A percentile compares a stretch with the other conserved stretches of the same genome.
Evolutionary conservation across 2,329 filamentous ascomycete genomes (phyloP).

Genomic region (Trichophyton verrucosum): DNA sequence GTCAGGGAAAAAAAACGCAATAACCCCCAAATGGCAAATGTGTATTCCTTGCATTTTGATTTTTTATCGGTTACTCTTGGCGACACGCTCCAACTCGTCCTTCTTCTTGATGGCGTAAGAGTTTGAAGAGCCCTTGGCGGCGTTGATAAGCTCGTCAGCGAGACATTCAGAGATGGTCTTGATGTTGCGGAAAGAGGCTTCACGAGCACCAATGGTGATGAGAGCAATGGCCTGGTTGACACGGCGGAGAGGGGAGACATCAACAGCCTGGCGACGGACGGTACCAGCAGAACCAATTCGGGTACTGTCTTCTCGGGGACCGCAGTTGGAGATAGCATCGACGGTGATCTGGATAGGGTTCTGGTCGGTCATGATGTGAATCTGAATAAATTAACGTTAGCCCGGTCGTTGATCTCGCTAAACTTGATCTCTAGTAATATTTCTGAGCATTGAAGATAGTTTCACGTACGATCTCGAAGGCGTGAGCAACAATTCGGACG

Average conservation of each 20-base stretch:
- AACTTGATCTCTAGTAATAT: background rate
- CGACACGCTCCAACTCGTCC: constrained; percentile 99
- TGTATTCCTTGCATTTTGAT: constrained; percentile 36
- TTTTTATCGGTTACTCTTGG: constrained; percentile 98
- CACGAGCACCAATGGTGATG: constrained; percentile 95
- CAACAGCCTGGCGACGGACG: constrained; percentile 98
- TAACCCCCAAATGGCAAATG: constrained; percentile 19
- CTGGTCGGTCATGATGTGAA: constrained; percentile 99
- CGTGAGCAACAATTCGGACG: constrained; percentile 95
- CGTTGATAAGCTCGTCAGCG: constrained; percentile 99
- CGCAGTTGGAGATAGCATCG: constrained; percentile 99
- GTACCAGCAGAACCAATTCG: constrained; percentile 99
- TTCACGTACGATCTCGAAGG: constrained; percentile 93
- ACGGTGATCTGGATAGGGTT: constrained; percentile 99
- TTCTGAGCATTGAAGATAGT: background rate
- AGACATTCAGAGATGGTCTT: constrained; percentile 99
- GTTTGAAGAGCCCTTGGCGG: constrained; percentile 99
- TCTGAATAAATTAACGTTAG: constrained; percentile 42
- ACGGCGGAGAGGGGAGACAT: constrained; percentile 97
- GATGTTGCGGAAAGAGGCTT: constrained; percentile 99
- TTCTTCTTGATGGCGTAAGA: constrained; percentile 99
- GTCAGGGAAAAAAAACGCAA: constrained; percentile 3
- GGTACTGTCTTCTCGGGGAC: constrained; percentile 98
- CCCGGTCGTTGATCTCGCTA: constrained; percentile 2
- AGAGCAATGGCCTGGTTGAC: constrained; percentile 99